A percentile compares a stretch with the other conserved stretches of the same genome.
Evolutionary conservation across 225 moss, liverwort and hornwort species (phyloP).

Genomic region (Marchantia paleacea): DNA sequence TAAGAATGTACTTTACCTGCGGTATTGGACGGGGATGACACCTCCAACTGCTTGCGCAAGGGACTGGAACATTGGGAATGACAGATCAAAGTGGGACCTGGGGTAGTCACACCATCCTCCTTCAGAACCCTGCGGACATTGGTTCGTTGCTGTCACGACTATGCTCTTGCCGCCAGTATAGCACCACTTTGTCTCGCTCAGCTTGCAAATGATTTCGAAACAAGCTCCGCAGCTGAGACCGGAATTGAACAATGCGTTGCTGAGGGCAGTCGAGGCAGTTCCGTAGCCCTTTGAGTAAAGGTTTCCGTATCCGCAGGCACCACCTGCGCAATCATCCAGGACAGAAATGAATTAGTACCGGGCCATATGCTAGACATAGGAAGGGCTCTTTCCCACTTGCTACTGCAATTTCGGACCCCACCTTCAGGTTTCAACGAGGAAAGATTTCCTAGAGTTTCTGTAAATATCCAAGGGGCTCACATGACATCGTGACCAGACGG

Average conservation of each 20-base stretch:
- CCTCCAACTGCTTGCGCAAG: constrained; percentile 44
- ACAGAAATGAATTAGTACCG: neutral
- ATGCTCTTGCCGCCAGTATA: constrained; percentile 23
- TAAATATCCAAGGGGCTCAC: too few species aligned
- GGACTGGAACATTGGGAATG: constrained; percentile 40
- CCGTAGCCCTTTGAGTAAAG: constrained; percentile 35
- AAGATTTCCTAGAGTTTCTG: too few species aligned
- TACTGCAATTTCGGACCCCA: too few species aligned
- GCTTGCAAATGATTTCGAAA: constrained; percentile 28
- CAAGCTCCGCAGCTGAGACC: constrained; percentile 43
- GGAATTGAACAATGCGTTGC: constrained; percentile 36
- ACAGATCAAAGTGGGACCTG: constrained; percentile 44
- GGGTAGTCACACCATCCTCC: constrained; percentile 60
- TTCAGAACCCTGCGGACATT: constrained; percentile 44
- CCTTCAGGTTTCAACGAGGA: too few species aligned
- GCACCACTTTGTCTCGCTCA: constrained; percentile 19
- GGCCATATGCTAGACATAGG: too few species aligned
- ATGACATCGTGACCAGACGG: too few species aligned
- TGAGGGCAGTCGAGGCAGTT: constrained; percentile 30
- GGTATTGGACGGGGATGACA: constrained; percentile 40
- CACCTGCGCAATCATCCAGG: constrained; percentile 22
- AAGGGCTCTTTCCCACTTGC: too few species aligned
- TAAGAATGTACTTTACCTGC: constrained; percentile 23
- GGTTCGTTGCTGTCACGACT: constrained; percentile 49
- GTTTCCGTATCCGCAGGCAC: constrained; percentile 42